Percentiles rank a stretch among this genome's conserved stretches.
Evolutionary conservation across 2,329 filamentous ascomycete genomes (phyloP).

Genomic region (Raffaelea albimanens): DNA sequence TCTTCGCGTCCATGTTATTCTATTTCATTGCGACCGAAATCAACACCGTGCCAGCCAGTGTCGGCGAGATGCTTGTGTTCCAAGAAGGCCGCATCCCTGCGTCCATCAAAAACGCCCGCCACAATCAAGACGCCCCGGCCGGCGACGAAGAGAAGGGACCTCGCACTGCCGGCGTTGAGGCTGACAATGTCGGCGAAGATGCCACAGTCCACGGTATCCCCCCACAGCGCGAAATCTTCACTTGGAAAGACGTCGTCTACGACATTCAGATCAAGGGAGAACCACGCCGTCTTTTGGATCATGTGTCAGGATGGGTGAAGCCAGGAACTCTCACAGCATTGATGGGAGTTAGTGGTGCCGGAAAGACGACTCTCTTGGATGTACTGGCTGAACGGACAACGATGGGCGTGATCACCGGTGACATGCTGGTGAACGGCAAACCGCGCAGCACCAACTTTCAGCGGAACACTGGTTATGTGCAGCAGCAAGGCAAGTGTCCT

Average conservation of each 20-base stretch:
- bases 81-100: conserved; percentile 40
- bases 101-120: conserved; percentile 34
- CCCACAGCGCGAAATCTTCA: conserved; percentile 67
- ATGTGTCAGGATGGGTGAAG: conserved; percentile 89
- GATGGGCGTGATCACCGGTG: conserved; percentile 80
- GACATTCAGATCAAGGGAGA: conserved; percentile 70
- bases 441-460: conserved; percentile 75
- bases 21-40: conserved; percentile 43
- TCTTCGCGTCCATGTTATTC: conserved; percentile 45
- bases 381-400: conserved; percentile 76
- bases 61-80: conserved; percentile 7
- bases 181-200: neutral
- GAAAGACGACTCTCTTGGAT: conserved; percentile 84
- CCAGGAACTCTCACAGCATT: conserved; percentile 85
- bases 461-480: conserved; percentile 83
- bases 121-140: neutral
- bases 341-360: conserved; percentile 85
- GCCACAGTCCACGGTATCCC: conserved; percentile 19
- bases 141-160: neutral
- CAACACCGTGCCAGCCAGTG: conserved; percentile 16
- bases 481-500: conserved; percentile 55
- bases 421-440: conserved; percentile 61
- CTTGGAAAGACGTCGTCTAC: conserved; percentile 77
- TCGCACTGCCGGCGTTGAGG: neutral
- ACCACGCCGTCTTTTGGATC: conserved; percentile 66